These are phyloP conservation scores for Penicillium arizonense DNA, from an alignment of 495 filamentous ascomycete genomes.

Conservation along the genomic window DNA sequence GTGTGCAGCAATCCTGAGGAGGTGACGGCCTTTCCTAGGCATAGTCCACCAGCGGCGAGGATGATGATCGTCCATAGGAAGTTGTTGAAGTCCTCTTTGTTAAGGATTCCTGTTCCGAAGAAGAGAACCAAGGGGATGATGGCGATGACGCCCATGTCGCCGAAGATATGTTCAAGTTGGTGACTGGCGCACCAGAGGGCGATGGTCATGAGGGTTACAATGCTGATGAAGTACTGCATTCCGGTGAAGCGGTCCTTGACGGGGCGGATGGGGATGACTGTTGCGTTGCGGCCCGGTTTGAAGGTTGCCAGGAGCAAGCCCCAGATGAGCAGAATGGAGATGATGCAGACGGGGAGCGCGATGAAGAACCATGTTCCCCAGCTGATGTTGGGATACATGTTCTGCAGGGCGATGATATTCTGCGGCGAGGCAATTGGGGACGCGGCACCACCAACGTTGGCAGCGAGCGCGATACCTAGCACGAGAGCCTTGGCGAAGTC, in stretches of 20 bases:
- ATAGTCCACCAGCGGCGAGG: conserved; percentile 88
- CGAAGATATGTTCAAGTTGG: conserved; percentile 81
- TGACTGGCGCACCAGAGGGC: conserved; percentile 89
- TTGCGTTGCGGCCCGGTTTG: conserved; percentile 76
- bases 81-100: conserved; percentile 99
- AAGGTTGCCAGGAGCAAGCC: conserved; percentile 79
- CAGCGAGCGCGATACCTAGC: conserved; percentile 91
- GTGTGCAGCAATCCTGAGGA: conserved; percentile 91
- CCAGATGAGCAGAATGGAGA: conserved; percentile 90
- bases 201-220: conserved; percentile 85
- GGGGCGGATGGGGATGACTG: conserved; percentile 87
- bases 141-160: conserved; percentile 97
- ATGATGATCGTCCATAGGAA: conserved; percentile 99
- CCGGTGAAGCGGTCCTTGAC: conserved; percentile 86
- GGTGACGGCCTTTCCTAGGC: conserved; percentile 91
- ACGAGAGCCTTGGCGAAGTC: conserved; percentile 93
- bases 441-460: conserved; percentile 93
- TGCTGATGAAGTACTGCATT: conserved; percentile 86
- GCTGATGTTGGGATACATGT: conserved; percentile 85
- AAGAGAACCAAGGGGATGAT: conserved; percentile 95
- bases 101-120: conserved; percentile 95
- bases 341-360: conserved; percentile 85
- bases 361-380: conserved; percentile 99
- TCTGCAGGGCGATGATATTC: conserved; percentile 93
- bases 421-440: conserved; percentile 96